Evolutionary conservation across 2,329 filamentous ascomycete species (phyloP).

Genomic region (Colletotrichum sp.): DNA sequence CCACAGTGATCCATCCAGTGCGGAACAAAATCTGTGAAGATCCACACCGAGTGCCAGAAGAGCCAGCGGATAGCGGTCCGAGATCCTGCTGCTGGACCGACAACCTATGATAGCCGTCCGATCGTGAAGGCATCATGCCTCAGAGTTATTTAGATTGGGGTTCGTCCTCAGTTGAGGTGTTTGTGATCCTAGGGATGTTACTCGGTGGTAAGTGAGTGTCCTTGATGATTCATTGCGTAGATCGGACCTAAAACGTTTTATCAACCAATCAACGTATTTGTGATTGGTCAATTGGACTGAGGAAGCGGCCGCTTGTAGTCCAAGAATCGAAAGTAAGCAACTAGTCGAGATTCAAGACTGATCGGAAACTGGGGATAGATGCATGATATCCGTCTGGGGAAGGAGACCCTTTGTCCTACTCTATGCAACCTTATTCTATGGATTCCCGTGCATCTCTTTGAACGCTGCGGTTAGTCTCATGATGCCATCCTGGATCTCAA

Average conservation of each 20-base stretch:
- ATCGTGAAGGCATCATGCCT: not conserved
- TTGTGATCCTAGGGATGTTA: no score
- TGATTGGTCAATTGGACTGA: no score
- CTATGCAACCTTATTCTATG: not conserved
- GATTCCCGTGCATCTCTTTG: not conserved
- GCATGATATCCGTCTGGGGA: not conserved
- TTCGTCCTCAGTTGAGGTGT: not conserved
- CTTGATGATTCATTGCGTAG: no score
- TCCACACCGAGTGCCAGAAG: not conserved
- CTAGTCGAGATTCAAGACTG: no score
- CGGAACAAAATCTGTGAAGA: not conserved
- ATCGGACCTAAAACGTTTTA: no score
- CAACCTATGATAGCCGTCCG: not conserved
- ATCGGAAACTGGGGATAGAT: not conserved
- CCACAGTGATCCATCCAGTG: not conserved
- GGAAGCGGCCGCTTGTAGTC: no score
- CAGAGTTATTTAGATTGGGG: not conserved
- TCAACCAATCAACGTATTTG: no score
- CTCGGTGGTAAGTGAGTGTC: no score
- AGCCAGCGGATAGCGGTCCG: not conserved
- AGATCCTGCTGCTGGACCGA: not conserved
- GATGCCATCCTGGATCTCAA: conserved; percentile 70
- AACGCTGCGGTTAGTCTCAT: conserved; percentile 54
- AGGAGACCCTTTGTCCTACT: not conserved
- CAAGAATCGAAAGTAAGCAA: no score